Evolutionary conservation across 1,139 yeast species (phyloP), one percentile per base, ranked within the genome.

Genomic region (Taiozyma sp.): DNA sequence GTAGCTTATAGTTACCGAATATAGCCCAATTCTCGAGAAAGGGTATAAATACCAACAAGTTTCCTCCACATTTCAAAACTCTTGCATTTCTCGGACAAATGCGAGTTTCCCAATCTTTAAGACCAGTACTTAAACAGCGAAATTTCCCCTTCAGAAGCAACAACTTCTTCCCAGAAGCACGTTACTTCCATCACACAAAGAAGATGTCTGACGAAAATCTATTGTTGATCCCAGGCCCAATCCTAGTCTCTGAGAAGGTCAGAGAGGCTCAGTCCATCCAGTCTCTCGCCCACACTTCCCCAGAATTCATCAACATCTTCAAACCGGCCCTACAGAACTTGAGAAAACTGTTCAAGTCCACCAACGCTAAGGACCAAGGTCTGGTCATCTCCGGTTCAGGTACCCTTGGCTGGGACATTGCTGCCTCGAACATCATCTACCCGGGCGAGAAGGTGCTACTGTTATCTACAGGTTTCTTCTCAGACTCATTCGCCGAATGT

Each of bases 391-490:
- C 96, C 6, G 98, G 97, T 42, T 86, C 96, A 3, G 98, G 98
- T 52, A 89, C 98, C 42, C 77, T 91, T 50, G 98, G 98, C 34
- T 91, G 97, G 97, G 98, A 91, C 64, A 75, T 91, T 55, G 85
- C 82, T 45, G 95, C 86, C 42, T 77, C 96, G 42, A 91, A 91
- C 68, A 75, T 90, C 62, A 67, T 89, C 50, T 74, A 72, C 55
- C 62, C 67, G 8, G 76, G 74, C 42, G 88, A 85, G 53, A 77
- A 82, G 48, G 95, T 83, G 8, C 77, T 91, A 60, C 89, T 90
- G 29, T 75, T 91, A 57, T 85, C 95, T 50, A 90, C 98, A n/a
- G 98, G 97, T 6, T 91, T 84, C 71, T 91, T 91, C 68, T 83
- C 95, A 16, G 96, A 89, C 65, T 77, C 86, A 2, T 88, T 93